These are phyloP conservation scores for Starmera stellimalicola DNA, from an alignment of 1,139 yeast species.

Conservation along the genomic window DNA sequence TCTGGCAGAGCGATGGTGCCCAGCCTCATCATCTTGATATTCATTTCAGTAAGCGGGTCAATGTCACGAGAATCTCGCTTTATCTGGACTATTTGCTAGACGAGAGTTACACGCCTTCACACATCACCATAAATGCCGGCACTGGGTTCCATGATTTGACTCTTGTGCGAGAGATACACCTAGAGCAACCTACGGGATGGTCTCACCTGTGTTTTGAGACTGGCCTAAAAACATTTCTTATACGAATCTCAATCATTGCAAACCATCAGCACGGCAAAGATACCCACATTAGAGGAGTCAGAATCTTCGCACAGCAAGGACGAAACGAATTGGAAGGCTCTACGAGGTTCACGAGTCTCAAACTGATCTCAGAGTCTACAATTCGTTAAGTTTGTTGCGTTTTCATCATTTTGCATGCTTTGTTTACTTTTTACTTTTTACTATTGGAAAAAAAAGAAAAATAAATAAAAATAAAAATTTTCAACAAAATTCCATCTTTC, in stretches of 20 bases:
- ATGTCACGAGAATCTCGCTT: constrained; percentile 59
- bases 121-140: constrained; percentile 67
- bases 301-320: background rate
- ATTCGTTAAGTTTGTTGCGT: constrained; percentile 19
- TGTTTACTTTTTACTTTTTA: too few species aligned
- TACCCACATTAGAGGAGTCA: constrained; percentile 73
- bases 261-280: constrained; percentile 97
- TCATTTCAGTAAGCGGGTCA: constrained; percentile 72
- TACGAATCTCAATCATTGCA: constrained; percentile 60
- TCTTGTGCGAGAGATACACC: constrained; percentile 59
- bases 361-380: constrained; percentile 24
- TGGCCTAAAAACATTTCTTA: constrained; percentile 61
- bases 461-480: too few species aligned
- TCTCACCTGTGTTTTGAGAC: constrained; percentile 60
- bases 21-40: constrained; percentile 81
- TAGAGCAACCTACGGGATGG: constrained; percentile 84
- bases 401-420: too few species aligned
- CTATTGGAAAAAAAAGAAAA: too few species aligned
- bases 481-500: too few species aligned
- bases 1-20: constrained; percentile 97
- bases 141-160: constrained; percentile 77
- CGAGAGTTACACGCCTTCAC: constrained; percentile 88
- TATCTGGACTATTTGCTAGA: constrained; percentile 62
- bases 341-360: constrained; percentile 24
- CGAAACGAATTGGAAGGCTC: background rate